Evolutionary conservation across 345 rosid species (phyloP), one percentile per base, ranked within the genome.

Genomic region (Euclidium syriacum): DNA sequence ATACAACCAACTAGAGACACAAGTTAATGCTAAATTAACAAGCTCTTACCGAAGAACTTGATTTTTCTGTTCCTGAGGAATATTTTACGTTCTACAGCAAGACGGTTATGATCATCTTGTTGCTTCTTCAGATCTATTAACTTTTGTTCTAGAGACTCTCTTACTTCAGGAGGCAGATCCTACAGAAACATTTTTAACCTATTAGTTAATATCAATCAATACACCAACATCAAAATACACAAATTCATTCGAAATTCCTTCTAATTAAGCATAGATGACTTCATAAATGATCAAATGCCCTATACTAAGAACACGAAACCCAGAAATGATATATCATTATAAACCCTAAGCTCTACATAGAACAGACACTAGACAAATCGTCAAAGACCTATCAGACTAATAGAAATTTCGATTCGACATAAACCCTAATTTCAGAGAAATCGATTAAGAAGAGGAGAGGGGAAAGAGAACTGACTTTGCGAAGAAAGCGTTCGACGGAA

Each of bases 401-500:
- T 33, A 4, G 3, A 36, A 47, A 3, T 47, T 67, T 36, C 32
- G 1, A 20, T 33, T 69, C 14, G 5, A 52, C 3, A 11, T 4
- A 5, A 63, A 36, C 75, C 38, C 53, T 38, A 70, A 62, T 26
- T 23, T 17, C 0, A 25, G 50, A 46, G 9, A 49, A 11, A 9
- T 30, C 53, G n/a, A 9, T 11, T 0, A 44, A 59, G 40, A 3
- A 54, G 36, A 38, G 14, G 29, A 24, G 18, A 46, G 15, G 17
- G 25, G 51, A 23, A 54, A 29, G 10, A 27, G 62, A 47, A 58
- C 29, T 22, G 29, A 89, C 99, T 91, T 90, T 95, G 62, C 97
- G 97, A 42, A 95, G 97, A 83, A 95, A 84, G 20, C 99, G 99
- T 52, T 86, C 99, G 26, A 80, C 54, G 67, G 97, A 90, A 65